phyloP scores from a whole-genome alignment of 2,329 filamentous ascomycete species.

The Beauveria medogensis region DNA sequence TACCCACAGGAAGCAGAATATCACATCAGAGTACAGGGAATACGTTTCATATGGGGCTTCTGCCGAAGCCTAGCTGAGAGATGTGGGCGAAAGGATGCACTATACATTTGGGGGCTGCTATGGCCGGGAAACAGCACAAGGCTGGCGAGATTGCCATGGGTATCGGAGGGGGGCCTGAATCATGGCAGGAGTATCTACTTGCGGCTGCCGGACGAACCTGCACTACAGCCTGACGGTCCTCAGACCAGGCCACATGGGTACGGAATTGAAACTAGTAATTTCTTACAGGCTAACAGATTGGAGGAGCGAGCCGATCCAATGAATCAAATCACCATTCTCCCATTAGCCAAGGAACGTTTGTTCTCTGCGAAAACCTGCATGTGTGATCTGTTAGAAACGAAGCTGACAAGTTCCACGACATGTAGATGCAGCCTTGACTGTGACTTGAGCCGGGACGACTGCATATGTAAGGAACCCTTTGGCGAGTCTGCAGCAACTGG shows the following conservation, averaged over 20 bases:
- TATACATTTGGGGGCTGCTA: constrained; percentile 2
- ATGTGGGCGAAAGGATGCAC: constrained; percentile 1
- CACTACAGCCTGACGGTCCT: neutral
- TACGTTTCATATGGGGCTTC: neutral
- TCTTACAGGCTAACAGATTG: neutral
- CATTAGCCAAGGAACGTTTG: neutral
- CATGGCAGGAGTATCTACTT: neutral
- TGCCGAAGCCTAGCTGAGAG: neutral
- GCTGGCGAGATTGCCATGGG: neutral
- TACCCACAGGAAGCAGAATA: neutral
- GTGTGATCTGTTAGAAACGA: neutral
- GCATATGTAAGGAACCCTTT: neutral
- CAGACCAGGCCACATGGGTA: neutral
- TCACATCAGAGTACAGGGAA: neutral
- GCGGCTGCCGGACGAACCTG: neutral
- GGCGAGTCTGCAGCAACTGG: neutral
- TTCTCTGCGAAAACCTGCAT: neutral
- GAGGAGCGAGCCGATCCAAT: neutral
- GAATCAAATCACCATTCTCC: neutral
- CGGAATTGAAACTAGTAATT: neutral
- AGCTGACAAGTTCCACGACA: neutral
- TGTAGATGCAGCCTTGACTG: neutral
- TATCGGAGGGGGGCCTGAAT: neutral
- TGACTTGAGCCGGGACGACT: neutral
- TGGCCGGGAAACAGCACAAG: neutral